Evolutionary conservation across 2,329 filamentous ascomycete genomes (phyloP), one percentile per base, ranked within the genome.

Genomic region (Penicillium sp.): DNA sequence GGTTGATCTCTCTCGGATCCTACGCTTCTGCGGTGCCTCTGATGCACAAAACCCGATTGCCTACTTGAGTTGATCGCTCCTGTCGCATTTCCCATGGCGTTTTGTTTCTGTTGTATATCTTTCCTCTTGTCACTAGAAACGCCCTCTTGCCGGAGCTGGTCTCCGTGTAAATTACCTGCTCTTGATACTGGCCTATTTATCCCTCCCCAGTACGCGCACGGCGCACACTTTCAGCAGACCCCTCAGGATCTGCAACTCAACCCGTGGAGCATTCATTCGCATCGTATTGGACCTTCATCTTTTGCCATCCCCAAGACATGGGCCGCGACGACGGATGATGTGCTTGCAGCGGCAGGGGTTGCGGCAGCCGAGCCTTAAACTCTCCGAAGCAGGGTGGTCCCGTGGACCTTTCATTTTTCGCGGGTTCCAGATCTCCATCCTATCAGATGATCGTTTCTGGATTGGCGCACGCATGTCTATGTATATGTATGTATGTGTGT

Each of bases 1-100:
- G 60, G 61, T 54, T 60, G 51, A 60, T 12, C 8, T 28, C 25
- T 12, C 6, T n/a, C 28, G 1, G 11, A n/a, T 9, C 28, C 39
- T 24, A 13, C 6, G 3, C 18, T 27, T 24, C 32, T 11, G 13
- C 11, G n/a, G 9, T 36, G 29, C 32, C 2, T 32, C 26, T 4
- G 34, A 4, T 18, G 18, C 18, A 18, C 18, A 18, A 11, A 32
- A 8, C 11, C 4, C 29, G 9, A 13, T 28, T 11, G 5, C 13
- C 24, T 9, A 12, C 24, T 29, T 18, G 6, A 24, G 11, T n/a
- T 18, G 8, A 12, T 18, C 9, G 29, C 41, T 36, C 27, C 45
- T 35, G 41, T 45, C 29, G 25, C 24, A 48, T 33, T 46, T 3
- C 40, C 27, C 39, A 46, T 41, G 37, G 36, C 47, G n/a, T 50